Conservation (phyloP, 768 basidiomycete genomes). For the Candolleomyces efflorescens region DNA sequence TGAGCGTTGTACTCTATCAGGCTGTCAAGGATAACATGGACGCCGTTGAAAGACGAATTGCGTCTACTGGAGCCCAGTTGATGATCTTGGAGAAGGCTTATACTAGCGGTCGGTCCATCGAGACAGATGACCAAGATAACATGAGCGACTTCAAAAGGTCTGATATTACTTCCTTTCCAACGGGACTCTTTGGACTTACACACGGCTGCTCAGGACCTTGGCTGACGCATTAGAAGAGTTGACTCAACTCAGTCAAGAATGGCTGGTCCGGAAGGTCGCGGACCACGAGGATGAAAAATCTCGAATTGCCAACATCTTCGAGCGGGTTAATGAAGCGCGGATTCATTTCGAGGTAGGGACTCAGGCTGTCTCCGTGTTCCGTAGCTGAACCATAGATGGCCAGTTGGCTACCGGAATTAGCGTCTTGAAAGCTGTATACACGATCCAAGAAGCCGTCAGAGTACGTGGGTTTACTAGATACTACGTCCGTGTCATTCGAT, state of each 20-base stretch:
- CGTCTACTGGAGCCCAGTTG: too few species aligned
- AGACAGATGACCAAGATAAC: too few species aligned
- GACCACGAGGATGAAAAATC: slow-evolving; percentile 15
- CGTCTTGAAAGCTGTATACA: slow-evolving; percentile 8
- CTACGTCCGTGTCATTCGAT: not conserved
- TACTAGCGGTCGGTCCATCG: too few species aligned
- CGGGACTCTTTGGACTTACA: too few species aligned
- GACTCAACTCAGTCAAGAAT: slow-evolving; percentile 8
- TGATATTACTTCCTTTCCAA: too few species aligned
- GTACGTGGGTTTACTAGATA: not conserved
- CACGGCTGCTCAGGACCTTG: too few species aligned
- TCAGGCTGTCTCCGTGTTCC: not conserved
- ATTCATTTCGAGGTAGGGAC: slow-evolving; percentile 12
- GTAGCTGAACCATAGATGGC: not conserved
- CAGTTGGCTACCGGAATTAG: slow-evolving; percentile 11
- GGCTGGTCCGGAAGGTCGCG: slow-evolving; percentile 3
- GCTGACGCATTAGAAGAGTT: too few species aligned
- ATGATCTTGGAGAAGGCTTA: too few species aligned
- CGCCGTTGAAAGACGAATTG: too few species aligned
- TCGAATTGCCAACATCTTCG: slow-evolving; percentile 14
- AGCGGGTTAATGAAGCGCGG: slow-evolving; percentile 13
- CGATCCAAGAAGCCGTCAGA: slow-evolving; percentile 6
- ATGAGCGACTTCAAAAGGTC: too few species aligned
- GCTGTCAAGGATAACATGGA: too few species aligned
- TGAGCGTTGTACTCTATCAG: too few species aligned